A percentile compares a stretch with the other conserved stretches of the same genome.
Conservation (phyloP, 352 stramenopile species). For the Pythium volutum region DNA sequence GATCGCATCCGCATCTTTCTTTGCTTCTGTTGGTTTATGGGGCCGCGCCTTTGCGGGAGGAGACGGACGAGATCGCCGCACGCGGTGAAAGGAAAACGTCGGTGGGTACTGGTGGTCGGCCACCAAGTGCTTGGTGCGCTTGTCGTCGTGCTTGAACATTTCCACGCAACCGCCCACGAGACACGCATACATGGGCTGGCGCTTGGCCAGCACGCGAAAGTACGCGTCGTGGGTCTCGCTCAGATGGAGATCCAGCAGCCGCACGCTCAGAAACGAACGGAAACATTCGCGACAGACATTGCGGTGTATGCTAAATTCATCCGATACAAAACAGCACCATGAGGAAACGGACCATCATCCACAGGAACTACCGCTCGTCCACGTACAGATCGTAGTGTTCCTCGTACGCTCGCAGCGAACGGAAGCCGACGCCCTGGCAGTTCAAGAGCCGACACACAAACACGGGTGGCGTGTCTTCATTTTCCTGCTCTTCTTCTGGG, state of each 20-base stretch:
- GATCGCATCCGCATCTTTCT: conserved; percentile 14
- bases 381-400: conserved; percentile 64
- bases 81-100: conserved; percentile 38
- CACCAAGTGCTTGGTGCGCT: conserved; percentile 39
- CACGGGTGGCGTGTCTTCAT: conserved; percentile 1
- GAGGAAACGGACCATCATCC: no score
- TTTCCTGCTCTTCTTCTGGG: background rate
- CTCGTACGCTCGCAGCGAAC: conserved; percentile 45
- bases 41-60: background rate
- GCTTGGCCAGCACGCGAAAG: conserved; percentile 59
- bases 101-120: conserved; percentile 40
- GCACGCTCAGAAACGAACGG: conserved; percentile 45
- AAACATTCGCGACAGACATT: conserved; percentile 55
- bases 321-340: background rate
- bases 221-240: conserved; percentile 66
- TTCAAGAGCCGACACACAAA: conserved; percentile 47
- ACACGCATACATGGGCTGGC: conserved; percentile 56
- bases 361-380: background rate
- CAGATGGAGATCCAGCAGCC: conserved; percentile 54
- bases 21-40: background rate
- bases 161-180: conserved; percentile 49
- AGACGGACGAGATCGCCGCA: background rate
- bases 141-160: conserved; percentile 48
- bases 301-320: conserved; percentile 24
- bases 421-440: conserved; percentile 40